A percentile compares a stretch with the other conserved stretches of the same genome.
Evolutionary conservation across 2,329 filamentous ascomycete genomes (phyloP).

Genomic region (Plenodomus lindquistii): DNA sequence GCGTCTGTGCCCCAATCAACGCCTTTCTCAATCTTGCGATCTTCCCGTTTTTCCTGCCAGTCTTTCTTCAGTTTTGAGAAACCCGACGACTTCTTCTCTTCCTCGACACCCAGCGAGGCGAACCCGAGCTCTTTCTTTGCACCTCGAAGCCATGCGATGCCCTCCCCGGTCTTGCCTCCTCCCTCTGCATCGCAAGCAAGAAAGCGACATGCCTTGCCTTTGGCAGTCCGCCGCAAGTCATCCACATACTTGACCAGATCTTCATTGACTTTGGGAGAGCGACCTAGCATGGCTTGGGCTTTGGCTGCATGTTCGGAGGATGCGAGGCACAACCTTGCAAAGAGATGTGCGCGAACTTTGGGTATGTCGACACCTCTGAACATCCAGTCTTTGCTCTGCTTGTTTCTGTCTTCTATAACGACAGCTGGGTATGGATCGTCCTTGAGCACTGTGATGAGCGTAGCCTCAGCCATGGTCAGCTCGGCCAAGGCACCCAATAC

Average conservation of each 20-base stretch:
- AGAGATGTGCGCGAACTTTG: conserved; percentile 85
- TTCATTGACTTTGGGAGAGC: conserved; percentile 59
- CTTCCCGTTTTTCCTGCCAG: conserved; percentile 76
- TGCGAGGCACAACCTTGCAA: conserved; percentile 83
- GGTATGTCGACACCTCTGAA: conserved; percentile 85
- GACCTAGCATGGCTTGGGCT: conserved; percentile 59
- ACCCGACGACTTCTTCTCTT: conserved; percentile 56
- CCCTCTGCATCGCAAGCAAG: conserved; percentile 88
- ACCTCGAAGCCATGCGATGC: conserved; percentile 82
- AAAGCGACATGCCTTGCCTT: conserved; percentile 86
- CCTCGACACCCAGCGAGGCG: conserved; percentile 43
- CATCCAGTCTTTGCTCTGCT: conserved; percentile 93
- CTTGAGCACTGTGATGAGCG: conserved; percentile 85
- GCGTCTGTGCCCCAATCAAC: conserved; percentile 78
- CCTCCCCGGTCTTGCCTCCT: conserved; percentile 78
- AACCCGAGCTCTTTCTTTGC: conserved; percentile 76
- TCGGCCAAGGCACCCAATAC: conserved; percentile 54
- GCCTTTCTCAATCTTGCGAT: conserved; percentile 75
- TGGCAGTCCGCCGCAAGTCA: conserved; percentile 72
- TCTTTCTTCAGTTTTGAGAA: conserved; percentile 71
- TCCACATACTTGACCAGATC: conserved; percentile 73
- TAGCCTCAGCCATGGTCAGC: conserved; percentile 83
- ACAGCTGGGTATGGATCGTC: conserved; percentile 90
- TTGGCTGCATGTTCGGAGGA: conserved; percentile 85
- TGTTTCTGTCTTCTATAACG: conserved; percentile 79